phyloP scores from a whole-genome alignment of 164 flowering plant genomes.

The Magnolia officinalis region DNA sequence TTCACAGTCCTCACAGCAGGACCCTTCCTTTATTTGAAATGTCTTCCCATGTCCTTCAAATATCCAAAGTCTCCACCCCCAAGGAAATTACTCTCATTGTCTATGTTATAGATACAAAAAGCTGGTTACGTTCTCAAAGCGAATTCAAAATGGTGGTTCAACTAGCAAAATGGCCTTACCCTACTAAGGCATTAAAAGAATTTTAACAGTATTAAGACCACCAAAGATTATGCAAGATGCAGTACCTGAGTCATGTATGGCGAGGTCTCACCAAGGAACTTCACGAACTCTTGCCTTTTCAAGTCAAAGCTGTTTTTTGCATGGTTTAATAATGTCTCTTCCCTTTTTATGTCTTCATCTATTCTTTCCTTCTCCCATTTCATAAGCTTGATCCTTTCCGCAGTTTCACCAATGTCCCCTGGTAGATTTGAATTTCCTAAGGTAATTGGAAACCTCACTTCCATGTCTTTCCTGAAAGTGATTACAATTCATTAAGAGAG shows the following conservation, averaged over 20 bases:
- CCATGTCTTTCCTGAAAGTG: slow-evolving; percentile 51
- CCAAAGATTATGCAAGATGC: background rate
- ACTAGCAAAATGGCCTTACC: background rate
- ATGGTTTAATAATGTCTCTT: slow-evolving; percentile 41
- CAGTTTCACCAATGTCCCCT: slow-evolving; percentile 35
- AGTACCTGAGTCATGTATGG: background rate
- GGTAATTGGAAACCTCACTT: slow-evolving; percentile 54
- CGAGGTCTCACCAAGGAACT: slow-evolving; percentile 16
- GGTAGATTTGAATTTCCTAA: slow-evolving; percentile 26
- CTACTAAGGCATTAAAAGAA: background rate
- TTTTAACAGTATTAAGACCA: background rate
- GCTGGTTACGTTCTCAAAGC: background rate
- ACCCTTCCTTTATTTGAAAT: no score
- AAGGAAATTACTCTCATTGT: no score
- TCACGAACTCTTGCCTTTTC: slow-evolving; percentile 60
- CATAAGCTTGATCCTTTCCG: slow-evolving; percentile 41
- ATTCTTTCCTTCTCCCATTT: slow-evolving; percentile 62
- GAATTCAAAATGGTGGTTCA: background rate
- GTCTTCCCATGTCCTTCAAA: no score
- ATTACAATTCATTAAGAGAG: background rate
- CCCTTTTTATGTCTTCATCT: slow-evolving; percentile 68
- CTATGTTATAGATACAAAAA: no score
- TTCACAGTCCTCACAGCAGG: no score
- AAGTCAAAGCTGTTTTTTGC: slow-evolving; percentile 39
- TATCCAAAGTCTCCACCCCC: no score